Conservation (phyloP, 176 grass and related monocot genomes). For the Triticum dicoccoides region DNA sequence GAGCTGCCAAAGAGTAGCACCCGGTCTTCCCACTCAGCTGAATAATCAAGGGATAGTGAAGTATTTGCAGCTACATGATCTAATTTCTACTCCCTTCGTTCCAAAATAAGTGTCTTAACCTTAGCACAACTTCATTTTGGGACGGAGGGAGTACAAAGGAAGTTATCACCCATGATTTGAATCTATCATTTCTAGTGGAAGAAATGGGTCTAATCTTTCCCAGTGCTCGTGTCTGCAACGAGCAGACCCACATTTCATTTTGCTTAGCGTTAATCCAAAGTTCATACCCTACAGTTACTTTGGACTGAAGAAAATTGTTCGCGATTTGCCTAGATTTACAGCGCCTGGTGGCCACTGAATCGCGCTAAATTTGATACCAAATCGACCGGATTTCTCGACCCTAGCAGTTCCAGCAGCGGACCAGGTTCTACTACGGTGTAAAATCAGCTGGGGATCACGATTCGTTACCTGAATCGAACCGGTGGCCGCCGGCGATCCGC, state of each 20-base stretch:
- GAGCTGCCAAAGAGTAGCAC: conserved; percentile 44
- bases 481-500: conserved; percentile 31
- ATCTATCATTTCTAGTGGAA: not conserved
- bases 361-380: not conserved
- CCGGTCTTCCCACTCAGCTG: not conserved
- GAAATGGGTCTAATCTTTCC: not conserved
- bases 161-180: not conserved
- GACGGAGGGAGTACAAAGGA: not conserved
- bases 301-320: not conserved
- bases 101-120: no score
- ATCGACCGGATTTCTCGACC: not conserved
- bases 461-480: conserved; percentile 38
- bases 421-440: not conserved
- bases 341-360: not conserved
- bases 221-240: not conserved
- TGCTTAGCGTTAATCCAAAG: not conserved
- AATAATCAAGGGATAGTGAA: not conserved
- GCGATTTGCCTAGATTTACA: not conserved
- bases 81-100: not conserved
- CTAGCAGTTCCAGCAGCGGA: not conserved
- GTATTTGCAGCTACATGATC: not conserved
- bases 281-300: not conserved
- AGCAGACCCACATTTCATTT: not conserved
- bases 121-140: no score
- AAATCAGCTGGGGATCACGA: no score